Evolutionary conservation across 2,329 filamentous ascomycete genomes (phyloP), one percentile per base, ranked within the genome.

Genomic region (Phaeosphaeriaceae sp.): DNA sequence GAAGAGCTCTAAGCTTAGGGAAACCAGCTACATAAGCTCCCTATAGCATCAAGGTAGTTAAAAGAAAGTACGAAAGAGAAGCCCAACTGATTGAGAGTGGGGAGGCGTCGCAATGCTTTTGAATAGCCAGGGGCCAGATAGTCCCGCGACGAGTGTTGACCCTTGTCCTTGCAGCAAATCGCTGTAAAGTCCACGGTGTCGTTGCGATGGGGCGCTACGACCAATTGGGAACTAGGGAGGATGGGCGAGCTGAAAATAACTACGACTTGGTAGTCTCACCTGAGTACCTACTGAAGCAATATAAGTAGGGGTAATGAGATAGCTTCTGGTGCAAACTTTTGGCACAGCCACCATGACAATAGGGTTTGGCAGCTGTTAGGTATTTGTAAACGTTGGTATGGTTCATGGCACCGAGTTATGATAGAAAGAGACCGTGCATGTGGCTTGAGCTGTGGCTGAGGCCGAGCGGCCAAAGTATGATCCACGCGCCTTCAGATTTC

Each of bases 1-100:
- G 38, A 29, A 38, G 37, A 56, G 54, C 49, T 52, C 47, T 48
- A 53, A 48, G 37, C 28, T 51, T 43, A 33, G 28, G 8, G 41
- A 28, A 44, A 44, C 42, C 47, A 49, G 42, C 34, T 34, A 30
- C 42, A 42, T 35, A 40, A 42, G 39, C 52, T 33, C 51, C 48
- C 39, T 28, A 45, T 33, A 18, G 18, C 17, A 42, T 28, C 45
- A 54, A 61, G 43, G 50, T 49, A 48, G 48, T 42, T 68, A 63
- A 71, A 70, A 46, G 68, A 73, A 54, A 71, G 68, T 70, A 66
- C 47, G 67, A 72, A 73, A 56, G 32, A 50, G 51, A 53, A 48
- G 52, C 46, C 47, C 54, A 60, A 60, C 52, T 60, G 64, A 58
- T 59, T 55, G 43, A 42, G 52, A 52, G 45, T 46, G 52, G 58